Evolutionary conservation across 2,329 filamentous ascomycete genomes (phyloP), one percentile per base, ranked within the genome.

Genomic region (Aspergillus fumigatus): DNA sequence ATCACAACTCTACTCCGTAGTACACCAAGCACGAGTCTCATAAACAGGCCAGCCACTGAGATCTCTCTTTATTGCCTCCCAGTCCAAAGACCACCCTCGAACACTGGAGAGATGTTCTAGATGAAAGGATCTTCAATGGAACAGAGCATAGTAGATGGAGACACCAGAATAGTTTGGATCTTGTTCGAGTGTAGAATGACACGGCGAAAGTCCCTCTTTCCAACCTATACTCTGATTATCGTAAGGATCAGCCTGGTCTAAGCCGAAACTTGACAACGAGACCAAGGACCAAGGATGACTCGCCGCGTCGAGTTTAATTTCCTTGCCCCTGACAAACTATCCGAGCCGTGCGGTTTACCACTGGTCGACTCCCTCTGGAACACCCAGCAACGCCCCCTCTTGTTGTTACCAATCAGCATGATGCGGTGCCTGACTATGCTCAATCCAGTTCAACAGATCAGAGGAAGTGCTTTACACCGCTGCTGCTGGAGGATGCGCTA

Each of bases 341-440:
- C 57, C 56, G 56, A 57, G 57, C 58, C 55, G 58, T 58, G 53
- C 51, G 52, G 49, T 32, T 54, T 40, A 55, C 55, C 58, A 59
- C 43, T 59, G 57, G 54, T 41, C 48, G 1, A 43, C n/a, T n/a
- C 1, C 5, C 14, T 40, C 50, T 38, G 55, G 52, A 25, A 51
- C 29, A 2, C 21, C 49, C 35, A 32, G 48, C 32, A 32, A 45
- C 14, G 23, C 19, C 10, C 35, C 50, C 41, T 17, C 19, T 14
- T 26, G 9, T 21, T 8, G 14, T 41, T 38, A 45, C 57, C 57
- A 59, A 59, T 59, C 25, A 52, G 9, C 21, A n/a, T n/a, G 21
- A 10, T 2, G n/a, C n/a, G 54, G 57, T 59, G 52, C 57, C 57
- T 59, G 57, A 59, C 51, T 54, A 52, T 45, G 38, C 11, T 17